phyloP scores from a whole-genome alignment of 768 basidiomycete species.

The Coprinellus micaceus region DNA sequence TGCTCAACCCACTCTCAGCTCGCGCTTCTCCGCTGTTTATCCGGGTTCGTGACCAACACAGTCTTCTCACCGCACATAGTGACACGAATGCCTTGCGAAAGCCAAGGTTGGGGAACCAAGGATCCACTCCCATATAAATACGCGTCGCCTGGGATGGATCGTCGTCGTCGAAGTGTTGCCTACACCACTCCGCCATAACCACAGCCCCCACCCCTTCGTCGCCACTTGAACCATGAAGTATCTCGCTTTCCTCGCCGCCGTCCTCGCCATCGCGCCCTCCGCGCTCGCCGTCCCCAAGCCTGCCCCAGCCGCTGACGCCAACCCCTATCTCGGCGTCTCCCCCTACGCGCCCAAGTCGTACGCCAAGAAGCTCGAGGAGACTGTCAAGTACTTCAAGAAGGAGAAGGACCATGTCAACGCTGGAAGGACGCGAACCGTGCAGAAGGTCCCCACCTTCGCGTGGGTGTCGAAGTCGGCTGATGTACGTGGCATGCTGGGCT shows the following conservation, averaged over 20 bases:
- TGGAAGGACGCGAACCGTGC: constrained; percentile 15
- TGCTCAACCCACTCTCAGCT: not conserved
- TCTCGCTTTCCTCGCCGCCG: constrained; percentile 5
- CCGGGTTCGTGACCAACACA: not conserved
- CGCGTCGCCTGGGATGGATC: not conserved
- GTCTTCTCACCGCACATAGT: not conserved
- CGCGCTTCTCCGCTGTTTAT: not conserved
- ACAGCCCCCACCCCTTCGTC: too few relatives aligned
- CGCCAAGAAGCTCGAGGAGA: constrained; percentile 16
- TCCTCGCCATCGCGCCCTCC: not conserved
- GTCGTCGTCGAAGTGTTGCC: not conserved
- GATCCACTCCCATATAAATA: not conserved
- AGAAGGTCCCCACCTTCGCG: constrained; percentile 19
- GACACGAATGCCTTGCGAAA: not conserved
- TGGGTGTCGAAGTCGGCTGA: constrained; percentile 16
- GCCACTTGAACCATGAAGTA: constrained; percentile 7
- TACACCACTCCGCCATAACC: not conserved
- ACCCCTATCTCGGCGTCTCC: constrained; percentile 15
- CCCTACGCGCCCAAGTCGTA: constrained; percentile 17
- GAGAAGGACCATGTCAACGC: constrained; percentile 14
- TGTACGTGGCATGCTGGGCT: not conserved
- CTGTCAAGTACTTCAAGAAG: constrained; percentile 15
- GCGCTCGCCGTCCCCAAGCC: not conserved
- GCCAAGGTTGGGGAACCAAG: not conserved
- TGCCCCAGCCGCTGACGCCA: constrained; percentile 3